Evolutionary conservation across 2,329 filamentous ascomycete species (phyloP), one percentile per base, ranked within the genome.

Genomic region (Plectosphaerella sp.): DNA sequence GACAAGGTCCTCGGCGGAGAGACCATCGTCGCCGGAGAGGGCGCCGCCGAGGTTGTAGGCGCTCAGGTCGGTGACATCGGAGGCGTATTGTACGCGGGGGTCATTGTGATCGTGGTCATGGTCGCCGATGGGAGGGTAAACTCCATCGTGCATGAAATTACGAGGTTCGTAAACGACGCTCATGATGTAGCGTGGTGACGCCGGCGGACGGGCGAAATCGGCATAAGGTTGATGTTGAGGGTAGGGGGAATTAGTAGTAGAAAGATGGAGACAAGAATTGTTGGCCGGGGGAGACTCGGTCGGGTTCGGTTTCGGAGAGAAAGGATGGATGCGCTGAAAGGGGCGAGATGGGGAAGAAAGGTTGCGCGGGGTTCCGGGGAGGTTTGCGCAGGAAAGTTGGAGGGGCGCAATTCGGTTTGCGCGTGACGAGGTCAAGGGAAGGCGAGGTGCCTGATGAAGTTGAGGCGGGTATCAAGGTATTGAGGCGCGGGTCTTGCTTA

Each of bases 161-260:
- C 77, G 68, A 22, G 73, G 66, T 58, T 81, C 77, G 61, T 76
- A 81, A 41, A 75, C 76, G 59, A 81, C 75, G 57, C 72, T 76
- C 76, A 80, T 79, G 47, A 60, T 71, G 63, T 20, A 33, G 28
- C 28, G n/a, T 43, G 7, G 10, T 18, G 37, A 41, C 14, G 37
- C 37, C 37, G 15, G 37, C 15, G 16, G 37, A 18, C 37, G 37
- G 16, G 16, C 37, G 37, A 14, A 18, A 9, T 3, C 14, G 3
- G 37, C 37, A 41, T 41, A 41, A 41, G 37, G 15, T 18, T 18
- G 37, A n/a, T n/a, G 37, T 18, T 18, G 16, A 16, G 10, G 3
- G 5, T 2, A 41, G 15, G 37, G 5, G 37, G 15, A 16, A 41
- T 14, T 39, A 5, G 11, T 4, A 18, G 16, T 4, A 20, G 16